These are phyloP conservation scores for Xerocomellus intermedius DNA, from an alignment of 768 basidiomycete genomes.

Conservation along the genomic window DNA sequence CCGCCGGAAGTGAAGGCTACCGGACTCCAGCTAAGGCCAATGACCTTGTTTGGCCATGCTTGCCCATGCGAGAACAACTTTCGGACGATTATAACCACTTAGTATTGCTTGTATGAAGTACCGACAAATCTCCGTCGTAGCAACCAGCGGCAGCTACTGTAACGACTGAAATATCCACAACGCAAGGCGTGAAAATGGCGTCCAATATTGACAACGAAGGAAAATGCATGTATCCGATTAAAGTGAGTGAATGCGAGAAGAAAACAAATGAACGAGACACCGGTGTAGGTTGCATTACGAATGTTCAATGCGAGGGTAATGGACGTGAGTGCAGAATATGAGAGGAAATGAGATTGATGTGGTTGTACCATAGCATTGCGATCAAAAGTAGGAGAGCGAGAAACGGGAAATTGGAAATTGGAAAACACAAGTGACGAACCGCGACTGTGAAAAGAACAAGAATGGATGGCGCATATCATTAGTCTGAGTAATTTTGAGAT, in stretches of 20 bases:
- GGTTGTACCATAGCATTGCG: conserved; percentile 38
- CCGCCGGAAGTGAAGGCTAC: background rate
- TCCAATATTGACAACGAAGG: conserved; percentile 35
- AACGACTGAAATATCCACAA: conserved; percentile 6
- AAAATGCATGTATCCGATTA: conserved; percentile 27
- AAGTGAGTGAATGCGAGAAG: conserved; percentile 18
- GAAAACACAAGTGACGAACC: conserved; percentile 6
- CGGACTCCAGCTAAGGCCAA: conserved; percentile 4
- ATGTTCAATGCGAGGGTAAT: conserved; percentile 35
- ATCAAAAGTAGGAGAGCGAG: conserved; percentile 22
- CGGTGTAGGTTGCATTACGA: conserved; percentile 36
- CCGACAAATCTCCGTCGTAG: conserved; percentile 4
- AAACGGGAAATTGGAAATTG: conserved; percentile 1
- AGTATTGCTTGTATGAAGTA: conserved; percentile 13
- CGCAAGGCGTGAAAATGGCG: conserved; percentile 6
- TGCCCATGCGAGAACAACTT: conserved; percentile 1
- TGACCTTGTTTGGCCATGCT: conserved; percentile 29
- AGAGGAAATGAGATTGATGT: conserved; percentile 29
- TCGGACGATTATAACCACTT: conserved; percentile 21
- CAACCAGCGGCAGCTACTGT: background rate
- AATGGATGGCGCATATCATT: conserved; percentile 4
- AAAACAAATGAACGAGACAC: conserved; percentile 17
- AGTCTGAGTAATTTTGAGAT: conserved; percentile 25
- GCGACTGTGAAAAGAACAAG: conserved; percentile 8
- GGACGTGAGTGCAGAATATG: conserved; percentile 32